A percentile compares a stretch with the other conserved stretches of the same genome.
These are phyloP conservation scores for Spatholobus suberectus DNA, from an alignment of 306 rosid genomes.

Conservation along the genomic window DNA sequence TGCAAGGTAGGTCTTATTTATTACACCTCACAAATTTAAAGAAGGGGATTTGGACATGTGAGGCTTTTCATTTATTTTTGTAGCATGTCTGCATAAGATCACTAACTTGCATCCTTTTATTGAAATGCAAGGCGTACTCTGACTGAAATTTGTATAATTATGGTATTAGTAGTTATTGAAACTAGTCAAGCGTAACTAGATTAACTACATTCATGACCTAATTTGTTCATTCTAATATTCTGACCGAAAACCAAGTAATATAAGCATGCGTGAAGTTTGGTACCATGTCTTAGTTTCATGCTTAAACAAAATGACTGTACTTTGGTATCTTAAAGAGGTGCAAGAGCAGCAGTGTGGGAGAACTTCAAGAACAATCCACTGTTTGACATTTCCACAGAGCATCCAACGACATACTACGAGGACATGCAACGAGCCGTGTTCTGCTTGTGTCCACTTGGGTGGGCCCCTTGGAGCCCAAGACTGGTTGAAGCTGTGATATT, in stretches of 20 bases:
- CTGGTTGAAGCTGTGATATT: constrained; percentile 96
- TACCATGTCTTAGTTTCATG: constrained; percentile 8
- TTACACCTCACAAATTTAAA: constrained; percentile 10
- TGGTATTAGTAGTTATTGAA: constrained; percentile 29
- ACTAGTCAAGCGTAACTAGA: constrained; percentile 9
- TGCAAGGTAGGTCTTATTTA: constrained; percentile 69
- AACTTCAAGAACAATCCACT: constrained; percentile 96
- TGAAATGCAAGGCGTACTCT: background rate
- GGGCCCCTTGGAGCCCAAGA: constrained; percentile 99
- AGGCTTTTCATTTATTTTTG: constrained; percentile 14
- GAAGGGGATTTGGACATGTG: constrained; percentile 14
- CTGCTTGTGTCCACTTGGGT: constrained; percentile 96
- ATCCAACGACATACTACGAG: constrained; percentile 94
- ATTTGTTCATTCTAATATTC: constrained; percentile 2
- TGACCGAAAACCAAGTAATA: background rate
- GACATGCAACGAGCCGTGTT: constrained; percentile 98
- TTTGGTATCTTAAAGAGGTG: constrained; percentile 65
- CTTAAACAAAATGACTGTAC: constrained; percentile 36
- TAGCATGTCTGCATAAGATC: constrained; percentile 12
- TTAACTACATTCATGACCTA: constrained; percentile 5
- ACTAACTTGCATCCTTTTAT: constrained; percentile 4
- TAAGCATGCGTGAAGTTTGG: constrained; percentile 16
- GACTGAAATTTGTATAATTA: constrained; percentile 13
- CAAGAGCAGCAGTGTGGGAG: constrained; percentile 99
- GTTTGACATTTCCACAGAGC: constrained; percentile 95